phyloP scores from a whole-genome alignment of 208 protist species.

The Balamuthia mandrillaris region DNA sequence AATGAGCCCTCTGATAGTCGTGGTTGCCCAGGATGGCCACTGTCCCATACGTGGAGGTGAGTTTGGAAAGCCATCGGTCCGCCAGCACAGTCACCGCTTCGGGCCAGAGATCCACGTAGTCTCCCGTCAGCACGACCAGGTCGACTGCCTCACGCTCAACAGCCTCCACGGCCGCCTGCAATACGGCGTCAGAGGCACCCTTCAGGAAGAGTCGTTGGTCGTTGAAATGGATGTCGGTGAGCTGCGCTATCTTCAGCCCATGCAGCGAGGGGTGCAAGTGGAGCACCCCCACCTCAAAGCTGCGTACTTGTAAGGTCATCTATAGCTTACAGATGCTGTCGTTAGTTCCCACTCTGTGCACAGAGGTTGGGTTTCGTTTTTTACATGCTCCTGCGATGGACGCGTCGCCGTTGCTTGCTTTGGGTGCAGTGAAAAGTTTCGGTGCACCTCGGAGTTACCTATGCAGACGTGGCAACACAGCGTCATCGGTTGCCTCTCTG shows the following conservation, averaged over 20 bases:
- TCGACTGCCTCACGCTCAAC: not conserved
- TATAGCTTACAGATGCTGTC: too few relatives aligned
- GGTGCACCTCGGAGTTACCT: too few relatives aligned
- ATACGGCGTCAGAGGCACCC: not conserved
- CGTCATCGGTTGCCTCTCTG: too few relatives aligned
- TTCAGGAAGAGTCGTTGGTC: not conserved
- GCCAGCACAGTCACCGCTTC: not conserved
- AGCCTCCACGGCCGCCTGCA: not conserved
- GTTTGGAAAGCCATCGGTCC: not conserved
- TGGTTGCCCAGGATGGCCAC: slow-evolving; percentile 33
- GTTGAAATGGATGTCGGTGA: slow-evolving; percentile 22
- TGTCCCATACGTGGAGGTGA: not conserved
- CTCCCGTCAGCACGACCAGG: slow-evolving; percentile 23
- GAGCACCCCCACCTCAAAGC: slow-evolving; percentile 17
- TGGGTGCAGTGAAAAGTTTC: too few relatives aligned
- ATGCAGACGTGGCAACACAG: too few relatives aligned
- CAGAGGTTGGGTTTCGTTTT: too few relatives aligned
- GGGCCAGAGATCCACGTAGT: slow-evolving; percentile 32
- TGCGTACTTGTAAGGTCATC: not conserved
- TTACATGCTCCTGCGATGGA: too few relatives aligned
- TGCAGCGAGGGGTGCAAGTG: slow-evolving; percentile 16
- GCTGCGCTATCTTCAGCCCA: slow-evolving; percentile 1
- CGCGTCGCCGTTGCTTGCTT: too few relatives aligned
- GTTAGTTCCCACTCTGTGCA: too few relatives aligned
- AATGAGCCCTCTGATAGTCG: slow-evolving; percentile 20